Percentiles rank a stretch among this genome's conserved stretches.
Evolutionary conservation across 192 early-diverging fungal species (phyloP).

Genomic region (Coemansia pectinata): DNA sequence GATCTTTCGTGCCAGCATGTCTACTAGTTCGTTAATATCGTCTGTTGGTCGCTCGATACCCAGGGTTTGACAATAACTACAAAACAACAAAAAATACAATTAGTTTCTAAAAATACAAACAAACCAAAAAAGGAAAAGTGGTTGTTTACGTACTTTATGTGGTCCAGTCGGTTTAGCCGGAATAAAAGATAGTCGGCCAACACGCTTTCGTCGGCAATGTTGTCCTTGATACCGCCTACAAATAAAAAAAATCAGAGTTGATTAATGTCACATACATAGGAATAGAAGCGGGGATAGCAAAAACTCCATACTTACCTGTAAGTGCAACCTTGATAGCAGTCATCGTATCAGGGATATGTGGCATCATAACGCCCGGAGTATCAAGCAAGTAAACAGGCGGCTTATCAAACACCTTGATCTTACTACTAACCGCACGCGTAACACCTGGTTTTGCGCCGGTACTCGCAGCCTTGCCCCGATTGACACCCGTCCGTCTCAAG

Average conservation of each 20-base stretch:
- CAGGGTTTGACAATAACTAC: slow-evolving; percentile 59
- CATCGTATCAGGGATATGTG: slow-evolving; percentile 79
- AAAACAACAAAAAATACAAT: background rate
- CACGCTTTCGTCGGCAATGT: slow-evolving; percentile 74
- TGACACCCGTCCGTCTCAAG: slow-evolving; percentile 74
- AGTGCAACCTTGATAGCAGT: slow-evolving; percentile 87
- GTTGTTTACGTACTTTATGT: slow-evolving; percentile 50
- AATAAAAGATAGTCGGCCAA: slow-evolving; percentile 92
- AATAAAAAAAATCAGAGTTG: background rate
- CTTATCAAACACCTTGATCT: slow-evolving; percentile 82
- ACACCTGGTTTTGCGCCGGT: slow-evolving; percentile 89
- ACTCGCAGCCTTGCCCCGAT: slow-evolving; percentile 73
- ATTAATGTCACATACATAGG: background rate
- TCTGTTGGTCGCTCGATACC: slow-evolving; percentile 69
- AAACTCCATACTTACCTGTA: slow-evolving; percentile 58
- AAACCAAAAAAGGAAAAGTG: background rate
- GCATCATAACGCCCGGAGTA: slow-evolving; percentile 92
- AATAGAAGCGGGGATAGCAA: background rate
- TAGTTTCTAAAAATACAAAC: background rate
- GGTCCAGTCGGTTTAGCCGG: slow-evolving; percentile 68
- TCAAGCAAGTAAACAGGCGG: slow-evolving; percentile 93
- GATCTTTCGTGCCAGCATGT: slow-evolving; percentile 64
- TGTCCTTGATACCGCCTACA: slow-evolving; percentile 75
- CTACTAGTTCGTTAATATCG: slow-evolving; percentile 65
- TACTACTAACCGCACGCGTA: slow-evolving; percentile 70